Conservation (phyloP, 176 grass and related monocot genomes). For the Pharus latifolius region DNA sequence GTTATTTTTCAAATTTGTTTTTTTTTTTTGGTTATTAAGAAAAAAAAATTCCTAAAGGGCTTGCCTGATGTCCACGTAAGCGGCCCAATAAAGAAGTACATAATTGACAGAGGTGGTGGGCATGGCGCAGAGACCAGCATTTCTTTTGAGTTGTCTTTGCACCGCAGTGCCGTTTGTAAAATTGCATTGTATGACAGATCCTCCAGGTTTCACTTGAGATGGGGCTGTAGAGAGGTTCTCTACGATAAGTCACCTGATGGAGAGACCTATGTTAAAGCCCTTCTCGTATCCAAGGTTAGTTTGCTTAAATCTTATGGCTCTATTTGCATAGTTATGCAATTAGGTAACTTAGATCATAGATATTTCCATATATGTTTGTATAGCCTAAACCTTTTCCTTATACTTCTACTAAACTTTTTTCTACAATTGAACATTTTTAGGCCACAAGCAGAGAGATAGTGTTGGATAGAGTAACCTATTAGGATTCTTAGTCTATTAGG, state of each 20-base stretch:
- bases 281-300: constrained; percentile 64
- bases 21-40: no score
- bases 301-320: background rate
- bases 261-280: constrained; percentile 69
- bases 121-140: constrained; percentile 27
- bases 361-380: background rate
- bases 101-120: constrained; percentile 91
- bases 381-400: constrained; percentile 3
- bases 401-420: constrained; percentile 5
- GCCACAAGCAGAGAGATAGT: constrained; percentile 72
- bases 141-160: background rate
- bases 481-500: no score
- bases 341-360: background rate
- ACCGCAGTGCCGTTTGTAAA: background rate
- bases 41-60: no score
- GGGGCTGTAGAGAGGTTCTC: constrained; percentile 91
- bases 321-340: constrained; percentile 5
- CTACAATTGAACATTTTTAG: constrained; percentile 25
- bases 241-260: constrained; percentile 68
- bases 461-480: no score
- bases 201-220: constrained; percentile 88
- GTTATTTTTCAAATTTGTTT: no score
- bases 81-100: constrained; percentile 94
- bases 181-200: constrained; percentile 2
- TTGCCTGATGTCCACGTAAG: constrained; percentile 95